phyloP scores from a whole-genome alignment of 345 rosid species.

The Eucalyptus tenuipes region DNA sequence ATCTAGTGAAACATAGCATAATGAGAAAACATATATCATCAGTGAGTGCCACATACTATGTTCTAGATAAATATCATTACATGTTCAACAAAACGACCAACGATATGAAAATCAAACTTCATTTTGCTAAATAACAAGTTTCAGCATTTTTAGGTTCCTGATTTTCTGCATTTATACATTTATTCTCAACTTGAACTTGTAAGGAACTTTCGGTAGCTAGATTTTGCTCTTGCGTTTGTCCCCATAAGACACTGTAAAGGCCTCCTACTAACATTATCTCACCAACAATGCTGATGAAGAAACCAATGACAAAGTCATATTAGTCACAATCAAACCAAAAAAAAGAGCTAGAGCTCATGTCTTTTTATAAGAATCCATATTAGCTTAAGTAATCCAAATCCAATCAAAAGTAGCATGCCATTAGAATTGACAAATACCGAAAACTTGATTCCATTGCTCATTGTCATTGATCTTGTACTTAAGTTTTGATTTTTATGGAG shows the following conservation, averaged over 20 bases:
- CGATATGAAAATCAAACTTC: background rate
- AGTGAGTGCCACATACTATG: too few relatives aligned
- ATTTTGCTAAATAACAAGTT: background rate
- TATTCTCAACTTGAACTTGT: background rate
- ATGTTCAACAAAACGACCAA: background rate
- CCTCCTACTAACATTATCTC: constrained; percentile 53
- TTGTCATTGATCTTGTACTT: background rate
- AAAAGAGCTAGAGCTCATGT: background rate
- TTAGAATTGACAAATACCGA: background rate
- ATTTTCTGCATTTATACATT: background rate
- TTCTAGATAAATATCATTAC: background rate
- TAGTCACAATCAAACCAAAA: background rate
- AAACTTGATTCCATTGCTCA: background rate
- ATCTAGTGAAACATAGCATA: background rate
- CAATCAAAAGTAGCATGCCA: background rate
- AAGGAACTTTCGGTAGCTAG: background rate
- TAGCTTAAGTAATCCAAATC: background rate
- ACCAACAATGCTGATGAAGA: constrained; percentile 39
- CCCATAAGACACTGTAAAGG: constrained; percentile 80
- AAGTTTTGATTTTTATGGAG: background rate
- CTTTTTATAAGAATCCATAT: background rate
- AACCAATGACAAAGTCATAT: background rate
- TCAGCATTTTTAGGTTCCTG: background rate
- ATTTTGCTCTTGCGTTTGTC: constrained; percentile 21
- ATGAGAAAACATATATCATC: background rate